Conservation (phyloP, 768 basidiomycete genomes). For the Phanerochaete sordida region DNA sequence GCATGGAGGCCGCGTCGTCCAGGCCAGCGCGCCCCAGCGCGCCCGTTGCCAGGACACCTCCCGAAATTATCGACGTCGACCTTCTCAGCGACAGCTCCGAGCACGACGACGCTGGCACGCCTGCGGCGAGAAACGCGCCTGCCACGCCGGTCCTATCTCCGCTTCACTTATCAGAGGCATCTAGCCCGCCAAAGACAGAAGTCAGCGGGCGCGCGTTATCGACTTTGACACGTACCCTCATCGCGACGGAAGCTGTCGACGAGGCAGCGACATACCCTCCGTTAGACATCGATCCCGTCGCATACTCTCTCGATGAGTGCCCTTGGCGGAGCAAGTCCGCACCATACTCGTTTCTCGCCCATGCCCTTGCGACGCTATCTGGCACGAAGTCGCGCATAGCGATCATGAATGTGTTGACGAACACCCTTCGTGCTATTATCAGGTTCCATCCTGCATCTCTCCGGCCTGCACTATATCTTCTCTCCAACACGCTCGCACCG, state of each 20-base stretch:
- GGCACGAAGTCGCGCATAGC: conserved; percentile 69
- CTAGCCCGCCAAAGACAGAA: background rate
- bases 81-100: conserved; percentile 19
- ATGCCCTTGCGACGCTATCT: conserved; percentile 56
- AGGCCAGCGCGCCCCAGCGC: conserved; percentile 2
- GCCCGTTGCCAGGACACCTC: background rate
- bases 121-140: background rate
- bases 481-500: conserved; percentile 78
- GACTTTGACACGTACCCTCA: background rate
- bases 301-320: conserved; percentile 39
- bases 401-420: conserved; percentile 68
- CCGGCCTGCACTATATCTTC: conserved; percentile 72
- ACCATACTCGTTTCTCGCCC: conserved; percentile 71
- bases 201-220: background rate
- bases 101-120: background rate
- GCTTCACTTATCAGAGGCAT: background rate
- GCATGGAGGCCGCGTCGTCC: conserved; percentile 6
- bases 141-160: background rate
- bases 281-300: conserved; percentile 47
- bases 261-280: conserved; percentile 18
- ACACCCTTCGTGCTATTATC: conserved; percentile 68
- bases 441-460: conserved; percentile 65
- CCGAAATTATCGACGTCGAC: conserved; percentile 33
- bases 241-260: background rate
- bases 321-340: conserved; percentile 37